phyloP scores from a whole-genome alignment of 139 green algal genomes.

The Closterium sp. region DNA sequence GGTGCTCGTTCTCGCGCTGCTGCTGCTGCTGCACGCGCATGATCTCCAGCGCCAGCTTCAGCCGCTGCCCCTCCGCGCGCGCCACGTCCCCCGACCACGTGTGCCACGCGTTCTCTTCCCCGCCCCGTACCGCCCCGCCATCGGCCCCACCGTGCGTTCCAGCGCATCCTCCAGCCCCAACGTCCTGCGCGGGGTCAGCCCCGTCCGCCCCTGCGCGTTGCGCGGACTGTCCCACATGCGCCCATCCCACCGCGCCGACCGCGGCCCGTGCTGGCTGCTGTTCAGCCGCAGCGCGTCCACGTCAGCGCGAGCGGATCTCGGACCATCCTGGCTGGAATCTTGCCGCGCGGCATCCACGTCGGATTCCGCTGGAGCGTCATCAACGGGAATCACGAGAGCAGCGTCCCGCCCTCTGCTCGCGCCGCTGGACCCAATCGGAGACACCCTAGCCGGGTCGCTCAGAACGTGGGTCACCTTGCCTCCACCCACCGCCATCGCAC shows the following conservation, averaged over 20 bases:
- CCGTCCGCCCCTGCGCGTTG: not conserved
- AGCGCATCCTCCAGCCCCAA: not conserved
- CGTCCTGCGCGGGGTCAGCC: not conserved
- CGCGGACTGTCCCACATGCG: not conserved
- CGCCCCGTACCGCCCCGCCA: not conserved
- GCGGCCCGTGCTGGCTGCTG: not conserved
- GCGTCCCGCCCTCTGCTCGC: not conserved
- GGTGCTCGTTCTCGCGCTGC: not conserved
- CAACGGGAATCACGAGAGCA: not conserved
- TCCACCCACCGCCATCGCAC: not conserved
- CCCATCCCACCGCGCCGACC: not conserved
- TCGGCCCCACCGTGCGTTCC: not conserved
- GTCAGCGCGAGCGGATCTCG: not conserved
- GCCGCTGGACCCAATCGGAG: not conserved
- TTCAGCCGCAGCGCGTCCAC: not conserved
- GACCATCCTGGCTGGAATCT: not conserved
- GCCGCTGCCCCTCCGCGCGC: not conserved
- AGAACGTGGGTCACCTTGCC: not conserved
- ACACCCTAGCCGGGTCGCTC: not conserved
- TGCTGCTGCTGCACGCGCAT: not conserved
- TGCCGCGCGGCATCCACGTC: not conserved
- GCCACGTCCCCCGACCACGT: not conserved
- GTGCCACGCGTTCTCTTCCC: not conserved
- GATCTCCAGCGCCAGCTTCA: not conserved
- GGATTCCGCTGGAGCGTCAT: not conserved